Conservation (phyloP, 306 rosid species). For the Dryas alaskensis region DNA sequence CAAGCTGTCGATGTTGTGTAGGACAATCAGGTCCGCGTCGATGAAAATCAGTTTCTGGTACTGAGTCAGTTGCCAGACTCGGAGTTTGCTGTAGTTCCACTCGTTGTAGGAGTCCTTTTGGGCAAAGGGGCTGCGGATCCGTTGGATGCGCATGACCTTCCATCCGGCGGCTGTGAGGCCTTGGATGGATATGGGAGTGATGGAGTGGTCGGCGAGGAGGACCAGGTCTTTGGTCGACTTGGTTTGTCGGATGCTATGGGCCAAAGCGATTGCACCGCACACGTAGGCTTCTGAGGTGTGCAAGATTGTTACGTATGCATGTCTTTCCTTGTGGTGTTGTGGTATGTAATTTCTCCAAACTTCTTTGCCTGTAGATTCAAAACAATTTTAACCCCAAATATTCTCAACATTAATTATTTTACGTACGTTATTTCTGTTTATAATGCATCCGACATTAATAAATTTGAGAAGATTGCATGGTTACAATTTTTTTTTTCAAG, state of each 20-base stretch:
- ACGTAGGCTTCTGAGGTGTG: conserved; percentile 86
- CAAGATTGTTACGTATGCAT: conserved; percentile 70
- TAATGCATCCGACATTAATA: too few species aligned
- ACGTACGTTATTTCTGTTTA: too few species aligned
- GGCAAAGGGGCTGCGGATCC: conserved; percentile 61
- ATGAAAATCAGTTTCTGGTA: conserved; percentile 67
- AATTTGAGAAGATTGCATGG: too few species aligned
- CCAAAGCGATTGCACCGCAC: conserved; percentile 86
- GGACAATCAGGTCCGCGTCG: conserved; percentile 61
- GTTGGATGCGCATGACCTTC: conserved; percentile 46
- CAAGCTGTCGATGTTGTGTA: conserved; percentile 39
- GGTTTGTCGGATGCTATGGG: conserved; percentile 65
- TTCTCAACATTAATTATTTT: background rate
- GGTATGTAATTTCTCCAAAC: conserved; percentile 33
- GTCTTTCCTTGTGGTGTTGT: background rate
- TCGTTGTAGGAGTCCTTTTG: conserved; percentile 51
- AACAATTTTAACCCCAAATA: background rate
- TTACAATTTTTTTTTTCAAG: too few species aligned
- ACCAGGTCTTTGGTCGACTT: conserved; percentile 50
- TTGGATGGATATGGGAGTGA: conserved; percentile 31
- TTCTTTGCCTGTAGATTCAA: conserved; percentile 26
- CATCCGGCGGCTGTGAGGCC: conserved; percentile 68
- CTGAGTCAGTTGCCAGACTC: conserved; percentile 58
- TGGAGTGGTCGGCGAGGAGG: conserved; percentile 66
- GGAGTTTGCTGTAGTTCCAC: conserved; percentile 89